These are phyloP conservation scores for Polytolypa hystricis DNA, from an alignment of 2,329 filamentous ascomycete genomes.

Conservation along the genomic window DNA sequence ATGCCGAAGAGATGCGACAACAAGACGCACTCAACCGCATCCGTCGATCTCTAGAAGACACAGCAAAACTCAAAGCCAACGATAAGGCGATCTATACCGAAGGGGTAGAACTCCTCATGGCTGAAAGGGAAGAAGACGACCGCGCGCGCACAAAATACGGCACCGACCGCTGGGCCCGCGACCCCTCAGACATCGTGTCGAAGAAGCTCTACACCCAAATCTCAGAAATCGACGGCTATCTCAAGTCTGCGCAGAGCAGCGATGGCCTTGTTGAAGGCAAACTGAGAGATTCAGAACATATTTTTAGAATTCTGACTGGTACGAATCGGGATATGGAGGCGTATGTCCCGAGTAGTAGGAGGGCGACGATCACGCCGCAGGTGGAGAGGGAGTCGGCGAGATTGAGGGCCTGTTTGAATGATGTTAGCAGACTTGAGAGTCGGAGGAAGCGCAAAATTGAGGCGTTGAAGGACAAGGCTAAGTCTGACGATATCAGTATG, in stretches of 20 bases:
- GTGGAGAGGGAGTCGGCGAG: conserved; percentile 69
- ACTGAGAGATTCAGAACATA: conserved; percentile 61
- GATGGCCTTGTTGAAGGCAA: conserved; percentile 67
- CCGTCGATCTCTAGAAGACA: conserved; percentile 72
- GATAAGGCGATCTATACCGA: conserved; percentile 73
- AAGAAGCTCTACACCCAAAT: conserved; percentile 63
- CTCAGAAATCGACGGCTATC: conserved; percentile 74
- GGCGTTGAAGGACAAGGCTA: conserved; percentile 63
- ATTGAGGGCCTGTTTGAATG: conserved; percentile 70
- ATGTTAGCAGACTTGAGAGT: conserved; percentile 72
- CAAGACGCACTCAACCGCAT: conserved; percentile 73
- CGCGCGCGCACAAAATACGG: conserved; percentile 66
- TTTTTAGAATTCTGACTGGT: conserved; percentile 65
- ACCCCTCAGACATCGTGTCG: conserved; percentile 57
- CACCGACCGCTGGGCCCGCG: conserved; percentile 71
- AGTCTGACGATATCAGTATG: conserved; percentile 70
- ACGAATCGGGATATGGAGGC: conserved; percentile 73
- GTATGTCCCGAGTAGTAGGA: conserved; percentile 76
- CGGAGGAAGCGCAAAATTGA: conserved; percentile 70
- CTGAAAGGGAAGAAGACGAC: conserved; percentile 77
- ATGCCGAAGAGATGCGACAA: conserved; percentile 88
- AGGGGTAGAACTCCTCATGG: conserved; percentile 63
- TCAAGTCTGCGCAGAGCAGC: conserved; percentile 57
- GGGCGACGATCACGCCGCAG: conserved; percentile 65
- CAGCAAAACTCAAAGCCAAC: conserved; percentile 73